Evolutionary conservation across 257 asterid genomes (phyloP).

Genomic region (Solanum okadae): DNA sequence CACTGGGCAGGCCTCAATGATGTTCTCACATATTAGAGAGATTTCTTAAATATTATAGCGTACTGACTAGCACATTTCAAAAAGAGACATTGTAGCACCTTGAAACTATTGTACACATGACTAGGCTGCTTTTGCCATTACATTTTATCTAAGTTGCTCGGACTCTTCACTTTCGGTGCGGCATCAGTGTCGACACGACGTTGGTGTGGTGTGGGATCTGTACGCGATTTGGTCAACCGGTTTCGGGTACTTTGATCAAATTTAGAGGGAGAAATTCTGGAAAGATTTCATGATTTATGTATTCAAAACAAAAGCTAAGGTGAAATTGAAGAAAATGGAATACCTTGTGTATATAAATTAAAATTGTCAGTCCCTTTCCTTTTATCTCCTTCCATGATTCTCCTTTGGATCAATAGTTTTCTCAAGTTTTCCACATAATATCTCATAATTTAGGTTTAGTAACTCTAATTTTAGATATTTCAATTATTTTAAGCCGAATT

Average conservation of each 20-base stretch:
- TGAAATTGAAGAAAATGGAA: neutral
- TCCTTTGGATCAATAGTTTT: neutral
- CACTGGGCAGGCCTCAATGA: neutral
- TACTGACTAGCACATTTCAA: neutral
- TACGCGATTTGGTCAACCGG: neutral
- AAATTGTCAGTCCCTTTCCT: neutral
- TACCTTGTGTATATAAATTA: neutral
- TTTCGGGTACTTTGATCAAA: neutral
- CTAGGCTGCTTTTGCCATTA: neutral
- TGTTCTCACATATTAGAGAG: neutral
- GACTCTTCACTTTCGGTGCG: neutral
- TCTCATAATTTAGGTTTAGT: neutral
- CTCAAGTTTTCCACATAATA: neutral
- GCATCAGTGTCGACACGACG: neutral
- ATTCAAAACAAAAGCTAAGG: neutral
- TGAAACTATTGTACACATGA: neutral
- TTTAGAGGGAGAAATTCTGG: neutral
- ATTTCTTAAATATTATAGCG: neutral
- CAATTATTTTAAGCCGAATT: no score
- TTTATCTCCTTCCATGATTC: neutral
- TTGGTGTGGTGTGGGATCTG: neutral
- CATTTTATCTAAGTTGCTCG: neutral
- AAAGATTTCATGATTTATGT: neutral
- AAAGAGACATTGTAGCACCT: neutral
- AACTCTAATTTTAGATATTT: neutral